Evolutionary conservation across 2,329 filamentous ascomycete genomes (phyloP).

Genomic region (Raffaelea ambrosiae): DNA sequence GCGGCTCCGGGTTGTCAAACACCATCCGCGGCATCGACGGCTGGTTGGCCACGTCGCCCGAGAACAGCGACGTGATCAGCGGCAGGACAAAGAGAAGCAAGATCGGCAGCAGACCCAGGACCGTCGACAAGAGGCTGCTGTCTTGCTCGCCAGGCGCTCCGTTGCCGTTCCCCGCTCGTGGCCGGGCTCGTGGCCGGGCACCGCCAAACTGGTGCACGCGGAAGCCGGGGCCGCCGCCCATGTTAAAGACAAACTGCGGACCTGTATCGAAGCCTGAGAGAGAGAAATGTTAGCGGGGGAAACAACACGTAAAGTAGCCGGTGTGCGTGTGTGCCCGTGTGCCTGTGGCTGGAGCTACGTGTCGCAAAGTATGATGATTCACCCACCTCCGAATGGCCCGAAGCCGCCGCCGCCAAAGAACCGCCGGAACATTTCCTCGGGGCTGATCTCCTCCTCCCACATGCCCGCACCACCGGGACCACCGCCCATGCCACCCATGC

Average conservation of each 20-base stretch:
- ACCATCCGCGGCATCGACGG: conserved; percentile 59
- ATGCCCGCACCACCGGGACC: conserved; percentile 38
- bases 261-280: conserved; percentile 59
- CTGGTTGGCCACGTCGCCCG: conserved; percentile 38
- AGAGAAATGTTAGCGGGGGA: background rate
- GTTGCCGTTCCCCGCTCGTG: conserved; percentile 30
- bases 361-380: no score
- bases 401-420: conserved; percentile 83
- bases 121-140: conserved; percentile 43
- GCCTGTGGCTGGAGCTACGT: no score
- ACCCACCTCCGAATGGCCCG: conserved; percentile 42
- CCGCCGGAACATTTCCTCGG: conserved; percentile 92
- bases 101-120: conserved; percentile 76
- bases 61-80: conserved; percentile 72
- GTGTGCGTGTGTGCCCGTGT: no score
- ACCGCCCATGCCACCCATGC: conserved; percentile 32
- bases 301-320: background rate
- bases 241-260: conserved; percentile 89
- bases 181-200: conserved; percentile 63
- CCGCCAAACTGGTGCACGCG: conserved; percentile 95
- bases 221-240: conserved; percentile 83
- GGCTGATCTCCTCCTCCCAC: conserved; percentile 87
- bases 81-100: conserved; percentile 83
- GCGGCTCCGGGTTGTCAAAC: conserved; percentile 63
- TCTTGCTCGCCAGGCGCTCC: conserved; percentile 34